Conservation (phyloP, 2,329 filamentous ascomycete genomes). For the Dactylellina haptotyla region DNA sequence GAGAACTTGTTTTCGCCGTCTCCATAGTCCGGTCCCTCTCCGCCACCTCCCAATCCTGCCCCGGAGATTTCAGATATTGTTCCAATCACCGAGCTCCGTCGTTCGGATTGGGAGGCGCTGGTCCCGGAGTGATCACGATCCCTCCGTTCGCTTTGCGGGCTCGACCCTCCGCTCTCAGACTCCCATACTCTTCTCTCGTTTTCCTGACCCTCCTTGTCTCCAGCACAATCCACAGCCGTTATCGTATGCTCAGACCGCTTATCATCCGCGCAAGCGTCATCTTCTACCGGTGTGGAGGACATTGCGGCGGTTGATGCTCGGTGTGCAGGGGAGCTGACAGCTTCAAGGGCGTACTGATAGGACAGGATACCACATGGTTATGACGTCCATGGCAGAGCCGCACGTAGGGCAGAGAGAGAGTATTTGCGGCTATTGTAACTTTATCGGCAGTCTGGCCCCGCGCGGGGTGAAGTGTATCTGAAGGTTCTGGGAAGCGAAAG, state of each 20-base stretch:
- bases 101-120: constrained; percentile 22
- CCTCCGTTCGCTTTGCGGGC: neutral
- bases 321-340: neutral
- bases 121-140: constrained; percentile 23
- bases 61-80: neutral
- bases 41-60: neutral
- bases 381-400: no score
- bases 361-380: no score
- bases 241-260: constrained; percentile 25
- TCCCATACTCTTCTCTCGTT: constrained; percentile 15
- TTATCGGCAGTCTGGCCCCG: constrained; percentile 36
- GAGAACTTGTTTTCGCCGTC: constrained; percentile 1
- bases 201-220: neutral
- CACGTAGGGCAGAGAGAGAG: constrained; percentile 23
- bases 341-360: neutral
- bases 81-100: constrained; percentile 9
- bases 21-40: neutral
- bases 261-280: constrained; percentile 30
- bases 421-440: constrained; percentile 52
- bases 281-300: constrained; percentile 25
- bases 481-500: constrained; percentile 18
- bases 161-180: constrained; percentile 22
- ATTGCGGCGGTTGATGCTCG: constrained; percentile 21
- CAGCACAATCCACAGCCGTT: constrained; percentile 12
- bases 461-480: constrained; percentile 2